Base-by-base conservation (phyloP, 2,329 filamentous ascomycete genomes). In the Stagonosporopsis chrysanthemi region DNA sequence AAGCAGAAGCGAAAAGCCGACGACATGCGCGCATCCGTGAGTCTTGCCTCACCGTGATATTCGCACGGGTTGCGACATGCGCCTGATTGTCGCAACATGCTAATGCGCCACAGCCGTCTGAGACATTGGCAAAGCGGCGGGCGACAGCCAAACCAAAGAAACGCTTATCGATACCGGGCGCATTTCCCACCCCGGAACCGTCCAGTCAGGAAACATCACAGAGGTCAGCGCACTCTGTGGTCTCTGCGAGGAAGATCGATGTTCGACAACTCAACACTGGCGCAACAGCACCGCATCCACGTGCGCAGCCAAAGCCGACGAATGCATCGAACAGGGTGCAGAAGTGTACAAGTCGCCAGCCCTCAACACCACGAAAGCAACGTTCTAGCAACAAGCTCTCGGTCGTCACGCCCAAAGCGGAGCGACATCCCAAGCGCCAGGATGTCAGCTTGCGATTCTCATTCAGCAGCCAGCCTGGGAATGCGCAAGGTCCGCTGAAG, bases 381-480 rank as follows among this genome's bases (percentile, higher is more conserved):
- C 35, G 23, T 3, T 48, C 43, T 12, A 47, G 33, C 39, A 52
- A 48, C 28, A 57, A 48, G 22, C 36, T 47, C 15, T 56, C 53
- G 28, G 47, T 52, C 15, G 35, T 56, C n/a, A 52, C 48, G 6
- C 48, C 48, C 9, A 47, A 43, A 26, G 33, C 39, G 42, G 50
- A 53, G 36, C 55, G 50, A 31, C 45, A 49, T 24, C 14, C 55
- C n/a, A 35, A 45, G 6, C 45, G 45, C 22, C 51, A 50, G 11
- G 51, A 60, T 36, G 57, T 66, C 29, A 47, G 51, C 15, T 39
- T 68, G 9, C 61, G 65, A 0, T 65, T 68, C 31, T 68, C 65
- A 0, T 68, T 68, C 36, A 57, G 56, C 31, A 24, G 23, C 24
- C 45, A 50, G 8, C 49, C 35, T 6, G 36, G 36, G 14, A 22